phyloP scores from a whole-genome alignment of 129 eudicot species.

The Saposhnikovia divaricata region DNA sequence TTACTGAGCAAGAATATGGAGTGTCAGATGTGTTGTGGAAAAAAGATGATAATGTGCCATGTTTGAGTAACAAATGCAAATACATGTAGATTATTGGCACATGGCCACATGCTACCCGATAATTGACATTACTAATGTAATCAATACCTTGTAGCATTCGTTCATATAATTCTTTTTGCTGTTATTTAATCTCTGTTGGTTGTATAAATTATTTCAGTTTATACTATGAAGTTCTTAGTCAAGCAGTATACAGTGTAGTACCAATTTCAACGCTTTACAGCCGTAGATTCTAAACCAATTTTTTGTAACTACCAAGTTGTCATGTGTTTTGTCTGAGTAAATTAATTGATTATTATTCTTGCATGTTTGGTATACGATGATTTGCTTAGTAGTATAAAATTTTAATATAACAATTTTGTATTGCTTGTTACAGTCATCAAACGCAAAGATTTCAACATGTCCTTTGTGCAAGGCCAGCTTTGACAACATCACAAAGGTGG shows the following conservation, averaged over 20 bases:
- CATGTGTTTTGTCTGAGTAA: not conserved
- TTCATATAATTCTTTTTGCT: not conserved
- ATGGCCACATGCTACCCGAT: not conserved
- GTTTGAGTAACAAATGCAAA: not conserved
- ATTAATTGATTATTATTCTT: not conserved
- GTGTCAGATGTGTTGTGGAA: not conserved
- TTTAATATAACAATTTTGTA: conserved; percentile 7
- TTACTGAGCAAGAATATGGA: not conserved
- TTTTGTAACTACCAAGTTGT: not conserved
- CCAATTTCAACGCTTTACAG: not conserved
- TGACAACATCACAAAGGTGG: conserved; percentile 69
- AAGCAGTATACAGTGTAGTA: not conserved
- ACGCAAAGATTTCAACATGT: conserved; percentile 58
- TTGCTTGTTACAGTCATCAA: conserved; percentile 42
- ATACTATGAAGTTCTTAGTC: not conserved
- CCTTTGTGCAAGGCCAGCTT: conserved; percentile 87
- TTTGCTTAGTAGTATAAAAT: not conserved
- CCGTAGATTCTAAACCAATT: not conserved
- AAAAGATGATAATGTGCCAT: not conserved
- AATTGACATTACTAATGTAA: not conserved
- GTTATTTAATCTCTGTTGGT: not conserved
- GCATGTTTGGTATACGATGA: not conserved
- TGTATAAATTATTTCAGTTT: not conserved
- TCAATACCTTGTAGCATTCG: not conserved
- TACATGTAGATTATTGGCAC: not conserved